Evolutionary conservation across 805 yeast species (phyloP), one percentile per base, ranked within the genome.

Genomic region (Candida rishiriensis): DNA sequence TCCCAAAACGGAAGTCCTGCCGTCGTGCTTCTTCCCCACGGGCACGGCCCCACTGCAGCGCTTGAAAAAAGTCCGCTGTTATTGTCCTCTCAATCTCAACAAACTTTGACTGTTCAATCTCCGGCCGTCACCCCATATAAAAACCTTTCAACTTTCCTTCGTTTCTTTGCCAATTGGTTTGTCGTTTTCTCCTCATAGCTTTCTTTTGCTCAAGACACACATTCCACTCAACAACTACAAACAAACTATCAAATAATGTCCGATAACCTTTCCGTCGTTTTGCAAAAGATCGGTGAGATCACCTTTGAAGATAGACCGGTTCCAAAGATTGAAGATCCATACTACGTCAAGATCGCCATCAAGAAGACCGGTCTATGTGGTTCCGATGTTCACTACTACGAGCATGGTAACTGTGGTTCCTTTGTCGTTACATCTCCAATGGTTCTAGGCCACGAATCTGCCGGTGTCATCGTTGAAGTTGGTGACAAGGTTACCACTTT

Each of bases 361-460:
- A 86, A 83, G 64, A 80, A 83, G 56, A 88, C 96, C 0, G 96
- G 96, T 29, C 81, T 88, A 46, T 88, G 96, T 64, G 96, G 96
- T 3, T 81, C 88, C 1, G 95, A 87, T 60, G 83, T 87, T 48
- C 95, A 88, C 61, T 88, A 83, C 70, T 87, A 80, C 56, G 76
- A 79, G 29, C 85, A 84, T 51, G 96, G 96, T 3, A 74, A 72
- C 43, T 84, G 88, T 57, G 96, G 96, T 18, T 74, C 79, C 9
- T 88, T 85, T 55, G 78, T 81, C 9, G 83, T 88, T 47, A 76
- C 74, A 51, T 66, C 71, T 21, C 96, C 95, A 37, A 85, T 88
- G 91, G 88, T 88, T 32, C 68, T 88, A 51, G 97, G 96, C 37
- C 97, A 88, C 59, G 97, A 88, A 60, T 81, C 90, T 10, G 69